Evolutionary conservation across 306 rosid genomes (phyloP).

Genomic region (Nissolia schottii): DNA sequence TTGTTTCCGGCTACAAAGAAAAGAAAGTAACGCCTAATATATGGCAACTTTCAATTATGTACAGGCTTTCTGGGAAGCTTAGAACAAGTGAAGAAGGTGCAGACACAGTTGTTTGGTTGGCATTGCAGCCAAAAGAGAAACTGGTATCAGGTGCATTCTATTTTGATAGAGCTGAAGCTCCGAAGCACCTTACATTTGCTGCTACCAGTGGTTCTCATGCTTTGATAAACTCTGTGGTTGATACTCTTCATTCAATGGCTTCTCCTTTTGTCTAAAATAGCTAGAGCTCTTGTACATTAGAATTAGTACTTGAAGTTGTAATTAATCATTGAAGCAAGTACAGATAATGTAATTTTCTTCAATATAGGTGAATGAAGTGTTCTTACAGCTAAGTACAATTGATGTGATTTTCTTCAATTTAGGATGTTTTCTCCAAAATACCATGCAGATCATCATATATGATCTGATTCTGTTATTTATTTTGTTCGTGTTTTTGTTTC

Average conservation of each 20-base stretch:
- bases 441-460: too few relatives aligned
- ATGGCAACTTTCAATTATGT: conserved; percentile 5
- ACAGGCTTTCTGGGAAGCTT: conserved; percentile 68
- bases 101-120: conserved; percentile 74
- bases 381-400: too few relatives aligned
- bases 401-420: too few relatives aligned
- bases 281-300: background rate
- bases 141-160: conserved; percentile 69
- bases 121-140: conserved; percentile 77
- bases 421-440: too few relatives aligned
- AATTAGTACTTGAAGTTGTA: background rate
- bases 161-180: conserved; percentile 85
- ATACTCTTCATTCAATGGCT: conserved; percentile 49
- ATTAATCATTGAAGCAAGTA: background rate
- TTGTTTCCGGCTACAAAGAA: background rate
- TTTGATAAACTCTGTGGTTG: conserved; percentile 42
- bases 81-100: conserved; percentile 92
- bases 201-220: conserved; percentile 66
- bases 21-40: background rate
- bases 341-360: too few relatives aligned
- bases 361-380: too few relatives aligned
- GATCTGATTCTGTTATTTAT: too few relatives aligned
- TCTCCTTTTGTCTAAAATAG: conserved; percentile 29
- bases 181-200: conserved; percentile 66
- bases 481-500: too few relatives aligned